Conservation (phyloP, 2,329 filamentous ascomycete species). For the Scopulariopsis brevicaulis region DNA sequence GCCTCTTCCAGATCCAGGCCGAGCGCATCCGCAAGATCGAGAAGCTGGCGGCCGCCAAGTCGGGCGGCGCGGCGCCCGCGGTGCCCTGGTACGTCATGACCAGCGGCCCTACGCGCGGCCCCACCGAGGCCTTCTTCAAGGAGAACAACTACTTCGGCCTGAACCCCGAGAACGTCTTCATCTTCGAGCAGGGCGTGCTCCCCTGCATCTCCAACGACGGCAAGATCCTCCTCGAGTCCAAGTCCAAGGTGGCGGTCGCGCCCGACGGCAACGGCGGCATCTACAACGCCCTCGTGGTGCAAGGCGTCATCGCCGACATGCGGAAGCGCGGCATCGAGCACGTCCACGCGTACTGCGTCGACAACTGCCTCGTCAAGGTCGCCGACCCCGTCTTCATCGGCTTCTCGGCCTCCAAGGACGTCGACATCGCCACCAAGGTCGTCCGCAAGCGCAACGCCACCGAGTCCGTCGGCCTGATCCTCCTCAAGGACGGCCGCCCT, state of each 20-base stretch:
- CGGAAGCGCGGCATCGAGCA: conserved; percentile 80
- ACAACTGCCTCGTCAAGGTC: conserved; percentile 99
- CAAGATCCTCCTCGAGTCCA: conserved; percentile 89
- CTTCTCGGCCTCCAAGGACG: conserved; percentile 76
- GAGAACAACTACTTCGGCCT: conserved; percentile 88
- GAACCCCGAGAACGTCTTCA: conserved; percentile 69
- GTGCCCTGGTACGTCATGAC: conserved; percentile 99
- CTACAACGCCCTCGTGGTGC: conserved; percentile 79
- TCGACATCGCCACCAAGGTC: conserved; percentile 98
- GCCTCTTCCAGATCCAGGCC: conserved; percentile 93
- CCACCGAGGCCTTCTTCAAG: conserved; percentile 89
- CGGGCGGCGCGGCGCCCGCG: conserved; percentile 33
- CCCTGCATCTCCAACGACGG: conserved; percentile 96
- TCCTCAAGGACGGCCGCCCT: conserved; percentile 90
- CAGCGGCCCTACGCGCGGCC: conserved; percentile 80
- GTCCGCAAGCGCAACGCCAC: conserved; percentile 95
- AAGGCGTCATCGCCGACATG: conserved; percentile 80
- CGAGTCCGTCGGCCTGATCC: conserved; percentile 88
- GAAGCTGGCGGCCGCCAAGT: conserved; percentile 62
- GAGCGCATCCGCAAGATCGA: conserved; percentile 87
- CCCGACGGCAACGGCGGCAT: conserved; percentile 96
- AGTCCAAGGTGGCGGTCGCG: conserved; percentile 84
- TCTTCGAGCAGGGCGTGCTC: conserved; percentile 95
- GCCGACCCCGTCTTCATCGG: conserved; percentile 93
- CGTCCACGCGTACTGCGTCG: conserved; percentile 95